Conservation (phyloP, 2,329 filamentous ascomycete species). For the Botrytis fragariae region DNA sequence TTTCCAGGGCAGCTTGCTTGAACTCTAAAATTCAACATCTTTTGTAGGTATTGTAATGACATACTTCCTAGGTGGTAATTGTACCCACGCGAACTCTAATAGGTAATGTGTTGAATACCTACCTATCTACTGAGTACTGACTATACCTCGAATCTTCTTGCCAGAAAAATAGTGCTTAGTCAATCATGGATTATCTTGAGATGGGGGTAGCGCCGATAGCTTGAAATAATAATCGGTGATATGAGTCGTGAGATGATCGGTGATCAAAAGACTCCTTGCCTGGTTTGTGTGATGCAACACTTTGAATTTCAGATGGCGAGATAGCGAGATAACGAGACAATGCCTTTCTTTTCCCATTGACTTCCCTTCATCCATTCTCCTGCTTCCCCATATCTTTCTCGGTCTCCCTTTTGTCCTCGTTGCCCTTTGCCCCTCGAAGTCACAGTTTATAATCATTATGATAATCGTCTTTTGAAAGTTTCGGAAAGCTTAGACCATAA, state of each 20-base stretch:
- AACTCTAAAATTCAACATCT: constrained; percentile 4
- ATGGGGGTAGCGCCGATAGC: background rate
- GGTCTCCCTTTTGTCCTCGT: background rate
- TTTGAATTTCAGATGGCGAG: background rate
- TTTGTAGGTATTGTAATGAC: background rate
- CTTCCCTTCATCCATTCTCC: background rate
- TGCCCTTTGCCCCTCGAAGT: background rate
- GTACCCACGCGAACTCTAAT: background rate
- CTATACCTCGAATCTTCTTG: background rate
- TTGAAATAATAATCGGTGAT: background rate
- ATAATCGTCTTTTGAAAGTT: background rate
- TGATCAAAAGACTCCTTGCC: background rate
- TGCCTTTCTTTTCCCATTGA: background rate
- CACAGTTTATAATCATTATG: background rate
- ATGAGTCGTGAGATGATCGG: background rate
- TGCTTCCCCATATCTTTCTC: background rate
- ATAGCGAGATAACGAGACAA: background rate
- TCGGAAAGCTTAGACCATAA: background rate
- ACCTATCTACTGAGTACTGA: background rate
- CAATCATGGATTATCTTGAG: background rate
- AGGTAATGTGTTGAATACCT: background rate
- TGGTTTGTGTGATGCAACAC: constrained; percentile 1
- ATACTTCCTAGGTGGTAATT: background rate
- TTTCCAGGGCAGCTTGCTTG: background rate
- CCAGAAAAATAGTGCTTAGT: background rate